Evolutionary conservation across 1,139 yeast species (phyloP).

Genomic region (Protomyces lactucae-debilis): DNA sequence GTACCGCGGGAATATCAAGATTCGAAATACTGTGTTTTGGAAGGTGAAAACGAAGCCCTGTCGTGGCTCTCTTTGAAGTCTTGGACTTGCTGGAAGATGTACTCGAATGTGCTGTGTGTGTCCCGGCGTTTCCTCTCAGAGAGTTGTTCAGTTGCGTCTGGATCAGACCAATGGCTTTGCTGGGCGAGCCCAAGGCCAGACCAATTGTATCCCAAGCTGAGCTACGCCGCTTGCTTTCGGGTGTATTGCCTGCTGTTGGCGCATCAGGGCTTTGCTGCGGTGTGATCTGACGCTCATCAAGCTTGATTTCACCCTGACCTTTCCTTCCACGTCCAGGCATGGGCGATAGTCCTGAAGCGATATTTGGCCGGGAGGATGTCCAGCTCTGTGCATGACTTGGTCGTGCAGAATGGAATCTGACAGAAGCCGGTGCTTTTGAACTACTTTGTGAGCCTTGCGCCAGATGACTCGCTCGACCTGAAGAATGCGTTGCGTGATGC

Average conservation of each 20-base stretch:
- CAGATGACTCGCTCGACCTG: background rate
- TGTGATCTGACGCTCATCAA: background rate
- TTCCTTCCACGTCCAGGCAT: background rate
- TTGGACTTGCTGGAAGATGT: background rate
- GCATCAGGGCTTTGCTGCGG: background rate
- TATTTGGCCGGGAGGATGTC: background rate
- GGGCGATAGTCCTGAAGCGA: background rate
- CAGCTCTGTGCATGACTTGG: background rate
- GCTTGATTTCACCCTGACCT: background rate
- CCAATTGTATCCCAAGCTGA: background rate
- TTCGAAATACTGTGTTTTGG: background rate
- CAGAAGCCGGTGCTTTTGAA: background rate
- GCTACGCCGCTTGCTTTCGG: background rate
- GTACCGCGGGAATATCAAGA: background rate
- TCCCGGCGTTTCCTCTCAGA: background rate
- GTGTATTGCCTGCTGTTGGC: background rate
- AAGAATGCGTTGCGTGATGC: background rate
- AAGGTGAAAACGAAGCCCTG: background rate
- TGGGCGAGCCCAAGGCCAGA: background rate
- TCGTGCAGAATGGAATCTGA: background rate
- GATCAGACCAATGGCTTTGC: background rate
- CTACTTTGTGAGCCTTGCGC: background rate
- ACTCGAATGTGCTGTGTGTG: background rate
- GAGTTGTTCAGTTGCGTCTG: background rate
- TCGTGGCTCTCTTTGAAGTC: background rate